Conservation (phyloP, 2,329 filamentous ascomycete genomes). For the Periconia sp. region DNA sequence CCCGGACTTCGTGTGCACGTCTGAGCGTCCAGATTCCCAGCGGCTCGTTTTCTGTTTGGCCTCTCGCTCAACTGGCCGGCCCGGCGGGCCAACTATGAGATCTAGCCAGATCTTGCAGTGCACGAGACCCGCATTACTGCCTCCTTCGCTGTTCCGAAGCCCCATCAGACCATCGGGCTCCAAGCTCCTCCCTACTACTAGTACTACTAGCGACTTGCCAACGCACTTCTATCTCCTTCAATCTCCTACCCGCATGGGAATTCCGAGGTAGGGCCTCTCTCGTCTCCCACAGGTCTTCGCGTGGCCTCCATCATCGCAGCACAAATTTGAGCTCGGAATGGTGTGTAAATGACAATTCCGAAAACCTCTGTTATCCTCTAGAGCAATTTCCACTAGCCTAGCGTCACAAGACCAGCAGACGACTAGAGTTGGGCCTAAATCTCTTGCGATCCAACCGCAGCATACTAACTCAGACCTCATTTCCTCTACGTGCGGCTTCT, state of each 20-base stretch:
- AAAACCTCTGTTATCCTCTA: no score
- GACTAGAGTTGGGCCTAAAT: no score
- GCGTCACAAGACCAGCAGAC: no score
- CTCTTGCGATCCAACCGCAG: no score
- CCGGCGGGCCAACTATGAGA: slow-evolving; percentile 27
- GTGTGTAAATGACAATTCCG: slow-evolving; percentile 25
- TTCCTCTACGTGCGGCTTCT: no score
- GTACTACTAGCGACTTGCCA: slow-evolving; percentile 24
- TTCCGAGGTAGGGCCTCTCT: not conserved
- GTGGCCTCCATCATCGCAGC: slow-evolving; percentile 25
- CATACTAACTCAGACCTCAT: no score
- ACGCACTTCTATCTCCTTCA: slow-evolving; percentile 16
- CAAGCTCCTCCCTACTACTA: slow-evolving; percentile 27
- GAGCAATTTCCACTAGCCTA: no score
- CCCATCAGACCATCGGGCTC: no score
- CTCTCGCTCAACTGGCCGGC: slow-evolving; percentile 25
- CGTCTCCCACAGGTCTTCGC: slow-evolving; percentile 18
- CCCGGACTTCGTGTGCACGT: slow-evolving; percentile 6
- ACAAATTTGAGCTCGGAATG: slow-evolving; percentile 30
- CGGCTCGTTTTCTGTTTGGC: slow-evolving; percentile 9
- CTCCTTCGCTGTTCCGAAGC: slow-evolving; percentile 12
- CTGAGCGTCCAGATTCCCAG: slow-evolving; percentile 13
- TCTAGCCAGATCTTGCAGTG: slow-evolving; percentile 36
- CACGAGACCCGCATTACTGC: slow-evolving; percentile 33
- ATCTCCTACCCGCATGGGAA: slow-evolving; percentile 3